phyloP scores from a whole-genome alignment of 2,329 filamentous ascomycete species.

The Alternaria rosae region DNA sequence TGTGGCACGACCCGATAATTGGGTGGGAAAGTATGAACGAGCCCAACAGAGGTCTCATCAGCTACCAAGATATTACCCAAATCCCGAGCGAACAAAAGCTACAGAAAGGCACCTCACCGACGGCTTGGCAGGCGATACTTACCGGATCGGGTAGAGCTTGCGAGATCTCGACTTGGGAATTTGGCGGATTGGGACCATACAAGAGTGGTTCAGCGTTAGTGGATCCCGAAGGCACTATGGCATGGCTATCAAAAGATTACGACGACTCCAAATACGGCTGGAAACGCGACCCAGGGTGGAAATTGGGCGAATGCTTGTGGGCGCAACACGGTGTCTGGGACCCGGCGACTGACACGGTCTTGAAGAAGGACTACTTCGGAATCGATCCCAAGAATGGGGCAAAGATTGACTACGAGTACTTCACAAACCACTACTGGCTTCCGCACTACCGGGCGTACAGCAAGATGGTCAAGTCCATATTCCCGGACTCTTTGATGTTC shows the following conservation, averaged over 20 bases:
- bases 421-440: constrained; percentile 93
- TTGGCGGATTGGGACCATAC: constrained; percentile 90
- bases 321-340: constrained; percentile 98
- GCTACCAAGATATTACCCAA: constrained; percentile 78
- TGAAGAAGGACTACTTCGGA: constrained; percentile 88
- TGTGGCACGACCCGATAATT: constrained; percentile 86
- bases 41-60: constrained; percentile 86
- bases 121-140: constrained; percentile 91
- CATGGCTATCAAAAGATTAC: constrained; percentile 84
- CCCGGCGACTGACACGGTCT: constrained; percentile 73
- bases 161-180: constrained; percentile 91
- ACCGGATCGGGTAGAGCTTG: constrained; percentile 90
- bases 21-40: constrained; percentile 98
- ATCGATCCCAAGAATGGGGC: constrained; percentile 78
- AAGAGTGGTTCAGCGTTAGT: constrained; percentile 84
- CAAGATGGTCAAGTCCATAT: constrained; percentile 75
- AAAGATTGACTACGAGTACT: constrained; percentile 79
- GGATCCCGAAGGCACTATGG: constrained; percentile 83
- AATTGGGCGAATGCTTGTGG: constrained; percentile 93
- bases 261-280: constrained; percentile 90
- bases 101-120: constrained; percentile 91
- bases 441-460: constrained; percentile 80
- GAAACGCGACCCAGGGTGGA: constrained; percentile 88
- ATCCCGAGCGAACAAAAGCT: constrained; percentile 88
- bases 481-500: constrained; percentile 83